phyloP scores from a whole-genome alignment of 2,329 filamentous ascomycete genomes.

The Hypoxylon sp. region DNA sequence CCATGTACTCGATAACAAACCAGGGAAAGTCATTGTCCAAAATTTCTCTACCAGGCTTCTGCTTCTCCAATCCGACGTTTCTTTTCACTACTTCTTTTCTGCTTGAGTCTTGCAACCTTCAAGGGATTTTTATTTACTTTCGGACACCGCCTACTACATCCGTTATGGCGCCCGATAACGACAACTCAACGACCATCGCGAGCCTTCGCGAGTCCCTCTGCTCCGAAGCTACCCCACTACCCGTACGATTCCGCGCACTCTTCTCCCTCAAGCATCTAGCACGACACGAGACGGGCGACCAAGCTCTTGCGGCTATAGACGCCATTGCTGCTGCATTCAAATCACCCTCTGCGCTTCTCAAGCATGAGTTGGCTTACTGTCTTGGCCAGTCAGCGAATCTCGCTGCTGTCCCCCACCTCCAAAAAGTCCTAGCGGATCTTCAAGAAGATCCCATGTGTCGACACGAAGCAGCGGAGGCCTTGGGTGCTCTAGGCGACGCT shows the following conservation, averaged over 20 bases:
- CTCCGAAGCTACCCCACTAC: conserved; percentile 84
- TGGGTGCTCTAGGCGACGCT: conserved; percentile 85
- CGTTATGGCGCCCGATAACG: conserved; percentile 45
- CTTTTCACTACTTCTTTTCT: neutral
- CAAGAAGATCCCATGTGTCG: conserved; percentile 94
- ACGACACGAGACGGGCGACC: conserved; percentile 72
- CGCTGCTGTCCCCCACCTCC: conserved; percentile 78
- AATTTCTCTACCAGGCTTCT: conserved; percentile 21
- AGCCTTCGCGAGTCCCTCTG: conserved; percentile 80
- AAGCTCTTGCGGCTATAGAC: conserved; percentile 69
- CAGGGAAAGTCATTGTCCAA: conserved; percentile 14
- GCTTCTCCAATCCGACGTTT: conserved; percentile 4
- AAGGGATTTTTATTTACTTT: neutral
- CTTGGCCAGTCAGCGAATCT: conserved; percentile 88
- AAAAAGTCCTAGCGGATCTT: conserved; percentile 79
- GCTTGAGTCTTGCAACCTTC: neutral
- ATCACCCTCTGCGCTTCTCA: conserved; percentile 89
- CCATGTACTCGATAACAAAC: conserved; percentile 26
- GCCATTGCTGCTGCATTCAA: conserved; percentile 90
- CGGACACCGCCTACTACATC: neutral
- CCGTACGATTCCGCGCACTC: conserved; percentile 92
- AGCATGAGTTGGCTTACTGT: conserved; percentile 98
- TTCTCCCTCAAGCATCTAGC: conserved; percentile 98
- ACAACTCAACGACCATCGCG: conserved; percentile 61
- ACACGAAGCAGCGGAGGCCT: conserved; percentile 95